These are phyloP conservation scores for Monosporozyma solicola DNA, from an alignment of 805 yeast species.

Conservation along the genomic window DNA sequence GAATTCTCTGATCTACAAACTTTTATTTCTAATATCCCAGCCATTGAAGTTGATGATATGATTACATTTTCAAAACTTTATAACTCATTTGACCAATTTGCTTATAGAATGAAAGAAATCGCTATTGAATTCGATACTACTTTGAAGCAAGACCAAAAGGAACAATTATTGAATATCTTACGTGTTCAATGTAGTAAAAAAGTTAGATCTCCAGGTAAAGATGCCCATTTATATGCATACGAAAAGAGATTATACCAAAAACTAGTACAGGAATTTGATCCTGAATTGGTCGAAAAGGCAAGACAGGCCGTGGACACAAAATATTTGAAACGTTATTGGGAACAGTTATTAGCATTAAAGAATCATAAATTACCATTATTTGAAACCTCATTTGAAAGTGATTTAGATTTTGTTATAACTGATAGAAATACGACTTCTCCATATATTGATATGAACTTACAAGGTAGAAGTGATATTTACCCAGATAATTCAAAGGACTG, in stretches of 20 bases:
- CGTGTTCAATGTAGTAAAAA: conserved; percentile 8
- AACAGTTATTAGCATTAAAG: conserved; percentile 6
- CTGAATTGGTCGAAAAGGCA: conserved; percentile 1
- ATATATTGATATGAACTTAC: conserved; percentile 5
- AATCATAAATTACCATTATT: conserved; percentile 7
- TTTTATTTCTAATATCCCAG: conserved; percentile 14
- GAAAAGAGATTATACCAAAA: conserved; percentile 16
- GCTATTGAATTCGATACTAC: conserved; percentile 16
- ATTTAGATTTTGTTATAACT: not conserved
- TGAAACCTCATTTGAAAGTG: not conserved
- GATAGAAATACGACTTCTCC: not conserved
- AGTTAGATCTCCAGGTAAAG: conserved; percentile 18
- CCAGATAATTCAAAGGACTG: conserved; percentile 2
- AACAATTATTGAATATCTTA: conserved; percentile 9
- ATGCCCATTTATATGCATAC: conserved; percentile 17
- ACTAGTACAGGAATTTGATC: conserved; percentile 3
- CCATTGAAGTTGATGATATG: conserved; percentile 8
- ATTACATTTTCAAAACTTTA: conserved; percentile 10
- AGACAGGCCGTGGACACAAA: conserved; percentile 6
- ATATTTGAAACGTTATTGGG: conserved; percentile 11
- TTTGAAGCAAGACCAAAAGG: conserved; percentile 9
- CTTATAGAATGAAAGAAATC: conserved; percentile 23
- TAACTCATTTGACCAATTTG: conserved; percentile 15
- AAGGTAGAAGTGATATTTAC: conserved; percentile 3
- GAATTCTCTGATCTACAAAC: conserved; percentile 14